A percentile compares a stretch with the other conserved stretches of the same genome.
phyloP scores from a whole-genome alignment of 331 rosid genomes.

The Quercus tomentella region DNA sequence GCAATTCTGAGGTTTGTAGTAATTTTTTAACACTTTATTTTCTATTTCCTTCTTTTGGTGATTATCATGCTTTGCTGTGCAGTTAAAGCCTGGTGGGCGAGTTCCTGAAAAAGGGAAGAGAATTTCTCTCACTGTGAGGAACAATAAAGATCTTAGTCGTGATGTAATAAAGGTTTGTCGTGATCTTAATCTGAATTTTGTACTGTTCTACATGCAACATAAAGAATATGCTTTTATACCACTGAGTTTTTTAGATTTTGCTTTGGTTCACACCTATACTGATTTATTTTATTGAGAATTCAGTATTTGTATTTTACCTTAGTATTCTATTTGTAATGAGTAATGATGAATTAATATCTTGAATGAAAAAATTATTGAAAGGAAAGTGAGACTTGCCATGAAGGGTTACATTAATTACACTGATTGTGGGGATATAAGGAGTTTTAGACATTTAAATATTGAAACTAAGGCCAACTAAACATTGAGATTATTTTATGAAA shows the following conservation, averaged over 20 bases:
- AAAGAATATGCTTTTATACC: background rate
- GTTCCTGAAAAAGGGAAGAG: conserved; percentile 84
- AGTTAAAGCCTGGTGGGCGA: conserved; percentile 94
- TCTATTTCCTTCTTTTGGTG: conserved; percentile 16
- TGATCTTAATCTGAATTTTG: conserved; percentile 1
- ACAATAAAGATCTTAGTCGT: conserved; percentile 73
- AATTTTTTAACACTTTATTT: conserved; percentile 6
- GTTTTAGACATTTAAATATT: background rate
- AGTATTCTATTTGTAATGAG: background rate
- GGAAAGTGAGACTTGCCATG: background rate
- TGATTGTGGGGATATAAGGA: background rate
- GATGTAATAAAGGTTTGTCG: conserved; percentile 86
- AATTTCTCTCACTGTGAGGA: conserved; percentile 58
- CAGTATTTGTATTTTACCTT: background rate
- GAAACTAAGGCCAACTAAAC: background rate
- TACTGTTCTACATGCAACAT: background rate
- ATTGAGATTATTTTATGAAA: background rate
- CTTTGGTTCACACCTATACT: background rate
- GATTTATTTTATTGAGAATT: background rate
- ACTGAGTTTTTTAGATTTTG: background rate
- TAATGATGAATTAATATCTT: background rate
- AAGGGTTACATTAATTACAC: background rate
- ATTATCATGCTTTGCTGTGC: conserved; percentile 28
- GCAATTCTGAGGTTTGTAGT: conserved; percentile 86
- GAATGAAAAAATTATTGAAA: background rate